These are phyloP conservation scores for Lichtheimia hyalospora DNA, from an alignment of 371 early-diverging fungal species.

Conservation along the genomic window DNA sequence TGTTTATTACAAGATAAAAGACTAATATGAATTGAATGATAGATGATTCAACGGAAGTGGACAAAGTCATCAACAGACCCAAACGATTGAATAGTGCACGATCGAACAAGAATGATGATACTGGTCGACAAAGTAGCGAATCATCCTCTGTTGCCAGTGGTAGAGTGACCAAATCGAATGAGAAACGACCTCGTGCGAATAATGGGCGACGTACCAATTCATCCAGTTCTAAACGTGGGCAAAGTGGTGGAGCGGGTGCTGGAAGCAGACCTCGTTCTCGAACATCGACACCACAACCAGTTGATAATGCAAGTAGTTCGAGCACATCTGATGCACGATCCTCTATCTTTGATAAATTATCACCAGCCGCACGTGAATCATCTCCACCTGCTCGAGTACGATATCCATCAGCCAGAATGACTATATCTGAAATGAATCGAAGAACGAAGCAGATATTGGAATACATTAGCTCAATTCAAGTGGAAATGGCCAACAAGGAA, in stretches of 20 bases:
- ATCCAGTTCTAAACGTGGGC: conserved; percentile 10
- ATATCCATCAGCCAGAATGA: conserved; percentile 51
- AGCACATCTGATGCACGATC: neutral
- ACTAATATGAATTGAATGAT: neutral
- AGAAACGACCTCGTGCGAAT: conserved; percentile 5
- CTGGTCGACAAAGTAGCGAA: neutral
- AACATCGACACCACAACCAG: conserved; percentile 24
- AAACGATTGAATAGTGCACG: conserved; percentile 7
- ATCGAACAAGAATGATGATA: neutral
- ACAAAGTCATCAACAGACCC: neutral
- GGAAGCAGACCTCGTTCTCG: conserved; percentile 15
- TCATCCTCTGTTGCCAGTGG: conserved; percentile 3
- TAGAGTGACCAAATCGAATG: conserved; percentile 10
- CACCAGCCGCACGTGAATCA: conserved; percentile 20
- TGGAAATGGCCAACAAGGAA: conserved; percentile 40
- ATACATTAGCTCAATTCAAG: conserved; percentile 54
- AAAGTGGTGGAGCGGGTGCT: neutral
- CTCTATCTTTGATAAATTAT: conserved; percentile 16
- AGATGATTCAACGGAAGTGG: neutral
- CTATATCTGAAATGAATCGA: conserved; percentile 61
- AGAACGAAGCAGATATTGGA: conserved; percentile 59
- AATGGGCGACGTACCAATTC: conserved; percentile 10
- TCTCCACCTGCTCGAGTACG: conserved; percentile 52
- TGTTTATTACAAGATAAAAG: too few species aligned
- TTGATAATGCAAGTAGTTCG: neutral